Base-by-base conservation (phyloP, 1,284 basidiomycete species). In the Termitomyces sp. region DNA sequence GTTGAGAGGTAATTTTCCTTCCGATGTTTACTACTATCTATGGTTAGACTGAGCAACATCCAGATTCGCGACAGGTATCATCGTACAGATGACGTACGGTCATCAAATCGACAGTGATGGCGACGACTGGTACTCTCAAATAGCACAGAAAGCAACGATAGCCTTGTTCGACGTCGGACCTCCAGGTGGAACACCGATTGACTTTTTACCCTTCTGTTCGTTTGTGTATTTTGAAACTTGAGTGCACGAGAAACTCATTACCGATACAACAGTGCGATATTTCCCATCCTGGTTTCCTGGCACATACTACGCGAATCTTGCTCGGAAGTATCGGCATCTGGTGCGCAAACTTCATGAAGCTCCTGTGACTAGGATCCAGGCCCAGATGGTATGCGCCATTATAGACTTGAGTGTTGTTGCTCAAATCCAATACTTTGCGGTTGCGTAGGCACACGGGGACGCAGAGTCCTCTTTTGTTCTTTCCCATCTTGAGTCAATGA, bases 251-350 rank as follows among this genome's bases (percentile, higher is more conserved):
- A 2, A n/a, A 15, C 19, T 36, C 15, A 28, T 36, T 24, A 17
- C 26, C 15, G 8, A 13, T 13, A 31, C 7, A 31, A 30, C 36
- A 66, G 65, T 66, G 10, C 26, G 52, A 44, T 26, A 64, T 44
- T 56, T 64, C 9, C 65, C 64, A 9, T 62, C 62, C 1, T 68
- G 64, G 63, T 64, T 68, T 28, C 66, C 66, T 15, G 64, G 63
- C 1, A 60, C 62, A 28, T 59, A 61, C 54, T 66, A 65, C 41
- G 63, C 62, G 12, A 44, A 40, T 19, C 47, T 51, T 42, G 63
- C 64, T 5, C 53, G 62, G 41, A 53, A 44, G 57, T 17, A 50
- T 54, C 39, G 45, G 54, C 21, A 44, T 46, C 2, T 58, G 52
- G 26, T 59, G 50, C 40, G 56, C 53, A 31, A 13, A 31, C 48